Evolutionary conservation across 208 protist genomes (phyloP).

Genomic region (Acanthamoeba quina): DNA sequence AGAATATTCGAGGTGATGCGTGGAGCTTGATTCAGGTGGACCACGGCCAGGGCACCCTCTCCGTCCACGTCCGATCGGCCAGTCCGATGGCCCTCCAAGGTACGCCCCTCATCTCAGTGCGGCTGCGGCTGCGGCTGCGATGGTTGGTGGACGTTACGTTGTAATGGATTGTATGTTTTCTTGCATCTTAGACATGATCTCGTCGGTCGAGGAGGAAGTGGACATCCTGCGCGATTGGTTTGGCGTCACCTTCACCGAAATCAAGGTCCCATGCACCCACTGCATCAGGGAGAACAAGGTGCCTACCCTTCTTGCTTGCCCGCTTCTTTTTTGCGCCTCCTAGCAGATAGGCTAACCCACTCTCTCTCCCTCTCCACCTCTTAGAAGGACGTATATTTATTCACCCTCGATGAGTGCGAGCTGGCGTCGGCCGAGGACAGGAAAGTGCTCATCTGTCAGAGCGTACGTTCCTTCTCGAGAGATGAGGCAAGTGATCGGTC

Average conservation of each 20-base stretch:
- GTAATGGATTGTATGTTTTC: not conserved
- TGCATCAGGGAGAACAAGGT: conserved; percentile 60
- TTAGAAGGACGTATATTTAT: conserved; percentile 36
- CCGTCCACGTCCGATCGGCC: conserved; percentile 20
- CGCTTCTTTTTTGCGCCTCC: not conserved
- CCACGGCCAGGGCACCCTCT: conserved; percentile 36
- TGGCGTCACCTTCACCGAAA: conserved; percentile 31
- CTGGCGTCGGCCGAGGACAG: conserved; percentile 39
- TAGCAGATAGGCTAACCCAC: not conserved
- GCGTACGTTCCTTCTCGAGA: not conserved
- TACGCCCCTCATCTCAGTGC: not conserved
- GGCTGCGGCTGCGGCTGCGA: too few species aligned
- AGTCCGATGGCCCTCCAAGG: not conserved
- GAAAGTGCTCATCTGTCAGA: conserved; percentile 28
- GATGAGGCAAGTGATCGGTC: too few species aligned
- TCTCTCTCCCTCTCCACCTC: too few species aligned
- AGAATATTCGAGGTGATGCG: not conserved
- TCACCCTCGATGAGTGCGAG: conserved; percentile 66
- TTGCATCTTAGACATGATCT: conserved; percentile 15
- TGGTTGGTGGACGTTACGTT: not conserved
- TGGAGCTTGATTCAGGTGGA: conserved; percentile 29
- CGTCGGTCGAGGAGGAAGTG: conserved; percentile 53
- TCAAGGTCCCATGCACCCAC: conserved; percentile 1
- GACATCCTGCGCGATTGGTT: conserved; percentile 67
- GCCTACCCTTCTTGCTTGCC: not conserved